Evolutionary conservation across 192 early-diverging fungal genomes (phyloP).

Genomic region (Gonapodya sp.): DNA sequence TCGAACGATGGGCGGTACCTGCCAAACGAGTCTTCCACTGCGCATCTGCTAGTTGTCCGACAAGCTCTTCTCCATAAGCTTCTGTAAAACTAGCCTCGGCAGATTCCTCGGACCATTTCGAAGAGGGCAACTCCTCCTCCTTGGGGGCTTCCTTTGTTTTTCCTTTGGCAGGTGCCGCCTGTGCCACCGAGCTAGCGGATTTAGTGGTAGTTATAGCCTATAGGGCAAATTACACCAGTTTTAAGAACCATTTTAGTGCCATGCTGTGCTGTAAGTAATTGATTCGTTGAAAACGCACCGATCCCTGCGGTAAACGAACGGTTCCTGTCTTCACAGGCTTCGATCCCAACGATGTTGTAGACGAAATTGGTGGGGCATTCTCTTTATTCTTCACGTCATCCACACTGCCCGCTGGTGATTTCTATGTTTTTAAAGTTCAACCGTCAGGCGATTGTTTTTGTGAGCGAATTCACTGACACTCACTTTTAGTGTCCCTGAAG

Average conservation of each 20-base stretch:
- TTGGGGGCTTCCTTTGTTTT: conserved; percentile 17
- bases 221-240: too few relatives aligned
- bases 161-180: neutral
- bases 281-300: neutral
- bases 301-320: neutral
- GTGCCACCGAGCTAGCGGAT: neutral
- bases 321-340: neutral
- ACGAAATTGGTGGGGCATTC: neutral
- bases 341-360: neutral
- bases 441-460: too few relatives aligned
- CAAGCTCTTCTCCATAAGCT: conserved; percentile 46
- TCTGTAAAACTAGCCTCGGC: conserved; percentile 52
- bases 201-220: too few relatives aligned
- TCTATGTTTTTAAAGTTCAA: too few relatives aligned
- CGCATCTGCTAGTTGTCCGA: conserved; percentile 51
- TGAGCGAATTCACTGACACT: too few relatives aligned
- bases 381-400: conserved; percentile 11
- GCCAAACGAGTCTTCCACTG: conserved; percentile 86
- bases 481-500: neutral
- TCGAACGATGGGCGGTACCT: conserved; percentile 24
- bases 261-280: too few relatives aligned
- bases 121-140: conserved; percentile 52
- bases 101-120: conserved; percentile 59
- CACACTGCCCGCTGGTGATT: neutral
- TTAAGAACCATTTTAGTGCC: too few relatives aligned